Percentiles rank a stretch among this genome's conserved stretches.
Evolutionary conservation across 2,329 filamentous ascomycete species (phyloP).

Genomic region (Phialophora expanda): DNA sequence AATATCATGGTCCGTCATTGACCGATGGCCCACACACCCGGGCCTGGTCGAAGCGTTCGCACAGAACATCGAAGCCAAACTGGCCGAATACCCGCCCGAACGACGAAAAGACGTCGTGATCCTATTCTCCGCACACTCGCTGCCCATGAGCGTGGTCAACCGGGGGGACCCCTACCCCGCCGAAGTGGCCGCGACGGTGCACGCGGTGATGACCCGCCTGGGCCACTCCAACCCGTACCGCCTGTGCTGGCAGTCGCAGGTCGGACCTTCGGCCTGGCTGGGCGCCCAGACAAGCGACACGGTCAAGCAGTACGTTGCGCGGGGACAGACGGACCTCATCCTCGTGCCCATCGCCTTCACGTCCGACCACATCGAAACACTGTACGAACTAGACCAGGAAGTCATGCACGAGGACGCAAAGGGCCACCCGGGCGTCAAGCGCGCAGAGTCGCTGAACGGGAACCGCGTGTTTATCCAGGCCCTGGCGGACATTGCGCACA

Average conservation of each 20-base stretch:
- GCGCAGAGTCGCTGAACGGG: conserved; percentile 90
- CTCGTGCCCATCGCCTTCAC: conserved; percentile 97
- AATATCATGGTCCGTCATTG: conserved; percentile 96
- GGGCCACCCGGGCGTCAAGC: conserved; percentile 78
- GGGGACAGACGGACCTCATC: conserved; percentile 88
- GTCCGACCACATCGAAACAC: conserved; percentile 97
- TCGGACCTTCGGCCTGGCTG: conserved; percentile 92
- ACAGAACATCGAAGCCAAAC: conserved; percentile 83
- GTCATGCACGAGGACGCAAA: conserved; percentile 79
- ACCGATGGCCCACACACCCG: conserved; percentile 91
- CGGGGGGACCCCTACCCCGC: conserved; percentile 92
- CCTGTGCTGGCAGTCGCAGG: conserved; percentile 96
- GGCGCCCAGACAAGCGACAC: conserved; percentile 90
- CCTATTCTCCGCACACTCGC: conserved; percentile 91
- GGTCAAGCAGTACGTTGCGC: conserved; percentile 84
- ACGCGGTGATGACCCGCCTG: conserved; percentile 93
- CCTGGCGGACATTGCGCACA: conserved; percentile 82
- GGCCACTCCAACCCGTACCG: conserved; percentile 89
- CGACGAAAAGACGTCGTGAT: conserved; percentile 79
- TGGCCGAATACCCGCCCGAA: conserved; percentile 82
- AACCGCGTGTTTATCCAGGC: conserved; percentile 88
- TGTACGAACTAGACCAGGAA: conserved; percentile 92
- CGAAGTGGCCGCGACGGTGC: conserved; percentile 93
- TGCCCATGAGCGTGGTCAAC: conserved; percentile 98
- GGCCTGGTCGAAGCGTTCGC: conserved; percentile 92